Base-by-base conservation (phyloP, 148 eudicot species). In the Arctostaphylos glauca region DNA sequence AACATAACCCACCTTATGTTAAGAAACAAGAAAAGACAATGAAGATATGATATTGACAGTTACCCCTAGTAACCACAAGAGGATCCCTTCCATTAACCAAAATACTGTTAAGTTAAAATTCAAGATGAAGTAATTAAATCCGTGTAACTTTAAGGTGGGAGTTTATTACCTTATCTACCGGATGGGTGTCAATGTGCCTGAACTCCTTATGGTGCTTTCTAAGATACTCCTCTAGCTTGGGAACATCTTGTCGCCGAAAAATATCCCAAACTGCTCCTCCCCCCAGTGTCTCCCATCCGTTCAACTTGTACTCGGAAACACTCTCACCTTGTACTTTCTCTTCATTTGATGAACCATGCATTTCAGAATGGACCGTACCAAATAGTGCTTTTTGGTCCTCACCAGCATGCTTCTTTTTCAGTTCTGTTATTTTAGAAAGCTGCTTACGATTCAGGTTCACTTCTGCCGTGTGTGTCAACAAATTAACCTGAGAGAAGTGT, bases 201-300 rank as follows among this genome's bases (percentile, higher is more conserved):
- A 94, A 94, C 84, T 94, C 94, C 56, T 86, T 81, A 60, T 81
- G 87, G 87, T 92, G 94, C 80, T 86, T 87, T 54, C 81, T 81
- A 67, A 92, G 89, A 84, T 89, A 94, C 49, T 94, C 93, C 83
- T 89, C 84, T 72, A 94, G 91, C 89, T 90, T 89, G 60, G 89
- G 88, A 49, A 88, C 90, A 88, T 94, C 94, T 86, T 93, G 81
- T 80, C 94, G 83, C 60, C 93, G 86, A 31, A 92, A 94, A 38
- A 94, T 91, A 66, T 94, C 94, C 98, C 94, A 94, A 31, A 94
- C 79, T 73, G 94, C 98, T 81, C 96, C 98, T 64, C 89, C 93
- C 53, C 84, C 79, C 0, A 2, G 31, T 48, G 46, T 48, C 62
- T 83, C 85, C 56, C 81, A 80, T n/a, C 76, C 85, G 18, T 31